These are phyloP conservation scores for Lumnitzera littorea DNA, from an alignment of 345 rosid genomes.

Conservation along the genomic window DNA sequence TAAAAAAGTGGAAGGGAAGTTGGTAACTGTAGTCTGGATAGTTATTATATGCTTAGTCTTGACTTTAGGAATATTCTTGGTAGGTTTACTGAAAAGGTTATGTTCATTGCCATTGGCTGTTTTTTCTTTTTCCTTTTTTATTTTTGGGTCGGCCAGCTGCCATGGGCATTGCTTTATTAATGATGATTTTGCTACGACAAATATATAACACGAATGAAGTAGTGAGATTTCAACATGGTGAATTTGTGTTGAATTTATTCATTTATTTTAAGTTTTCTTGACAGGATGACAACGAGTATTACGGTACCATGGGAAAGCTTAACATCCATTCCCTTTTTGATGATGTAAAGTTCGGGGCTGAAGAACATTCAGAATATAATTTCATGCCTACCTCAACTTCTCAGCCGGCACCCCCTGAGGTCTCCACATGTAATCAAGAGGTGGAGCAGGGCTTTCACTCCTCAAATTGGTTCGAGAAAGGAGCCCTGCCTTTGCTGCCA, in stretches of 20 bases:
- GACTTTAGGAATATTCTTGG: no score
- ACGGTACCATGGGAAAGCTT: slow-evolving; percentile 12
- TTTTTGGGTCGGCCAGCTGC: no score
- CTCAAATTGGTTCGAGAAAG: slow-evolving; percentile 37
- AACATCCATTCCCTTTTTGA: slow-evolving; percentile 14
- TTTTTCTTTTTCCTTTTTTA: no score
- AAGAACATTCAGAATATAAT: slow-evolving; percentile 34
- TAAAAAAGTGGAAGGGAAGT: no score
- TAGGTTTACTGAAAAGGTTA: no score
- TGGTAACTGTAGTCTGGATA: no score
- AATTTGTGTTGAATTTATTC: neutral
- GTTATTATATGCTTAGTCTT: no score
- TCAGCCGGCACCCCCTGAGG: slow-evolving; percentile 19
- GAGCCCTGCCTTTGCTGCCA: slow-evolving; percentile 38
- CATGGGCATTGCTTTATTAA: no score
- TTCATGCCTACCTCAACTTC: slow-evolving; percentile 19
- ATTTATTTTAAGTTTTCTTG: slow-evolving; percentile 5
- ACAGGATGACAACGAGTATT: slow-evolving; percentile 35
- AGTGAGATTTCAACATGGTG: no score
- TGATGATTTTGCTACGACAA: no score
- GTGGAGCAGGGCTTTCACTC: slow-evolving; percentile 24
- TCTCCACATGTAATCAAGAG: slow-evolving; percentile 21
- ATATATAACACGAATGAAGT: no score
- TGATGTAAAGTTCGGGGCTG: slow-evolving; percentile 20
- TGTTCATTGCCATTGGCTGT: no score